phyloP scores from a whole-genome alignment of 805 yeast genomes.

The Candida arabinofermentans region DNA sequence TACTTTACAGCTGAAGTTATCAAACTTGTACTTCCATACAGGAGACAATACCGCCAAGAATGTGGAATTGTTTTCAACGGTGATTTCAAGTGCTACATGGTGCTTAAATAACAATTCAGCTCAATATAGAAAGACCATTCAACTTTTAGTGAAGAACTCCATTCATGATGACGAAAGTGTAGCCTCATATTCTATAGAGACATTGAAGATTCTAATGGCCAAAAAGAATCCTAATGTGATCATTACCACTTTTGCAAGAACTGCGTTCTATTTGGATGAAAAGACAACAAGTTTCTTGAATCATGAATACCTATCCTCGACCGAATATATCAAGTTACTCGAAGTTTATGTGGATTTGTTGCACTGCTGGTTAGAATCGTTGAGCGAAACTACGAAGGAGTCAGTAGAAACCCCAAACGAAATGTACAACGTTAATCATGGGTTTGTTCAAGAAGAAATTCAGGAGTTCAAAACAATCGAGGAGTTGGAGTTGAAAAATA shows the following conservation, averaged over 20 bases:
- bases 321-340: constrained; percentile 55
- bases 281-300: constrained; percentile 54
- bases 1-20: constrained; percentile 33
- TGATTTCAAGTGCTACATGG: constrained; percentile 75
- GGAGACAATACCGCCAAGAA: constrained; percentile 33
- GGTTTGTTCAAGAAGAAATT: constrained; percentile 35
- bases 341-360: constrained; percentile 74
- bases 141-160: constrained; percentile 71
- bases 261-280: constrained; percentile 75
- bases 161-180: constrained; percentile 64
- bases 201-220: constrained; percentile 64
- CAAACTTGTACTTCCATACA: constrained; percentile 37
- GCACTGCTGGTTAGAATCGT: constrained; percentile 75
- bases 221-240: constrained; percentile 66
- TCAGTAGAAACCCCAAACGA: constrained; percentile 29
- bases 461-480: constrained; percentile 47
- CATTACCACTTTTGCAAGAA: constrained; percentile 70
- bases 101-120: constrained; percentile 44
- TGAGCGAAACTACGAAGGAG: constrained; percentile 35
- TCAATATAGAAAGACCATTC: constrained; percentile 63
- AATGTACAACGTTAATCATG: constrained; percentile 32
- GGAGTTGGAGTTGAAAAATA: constrained; percentile 70
- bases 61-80: constrained; percentile 61
- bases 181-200: constrained; percentile 56
- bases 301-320: constrained; percentile 54